Base-by-base conservation (phyloP, 2,329 filamentous ascomycete species). In the Cyphellophora europaea region DNA sequence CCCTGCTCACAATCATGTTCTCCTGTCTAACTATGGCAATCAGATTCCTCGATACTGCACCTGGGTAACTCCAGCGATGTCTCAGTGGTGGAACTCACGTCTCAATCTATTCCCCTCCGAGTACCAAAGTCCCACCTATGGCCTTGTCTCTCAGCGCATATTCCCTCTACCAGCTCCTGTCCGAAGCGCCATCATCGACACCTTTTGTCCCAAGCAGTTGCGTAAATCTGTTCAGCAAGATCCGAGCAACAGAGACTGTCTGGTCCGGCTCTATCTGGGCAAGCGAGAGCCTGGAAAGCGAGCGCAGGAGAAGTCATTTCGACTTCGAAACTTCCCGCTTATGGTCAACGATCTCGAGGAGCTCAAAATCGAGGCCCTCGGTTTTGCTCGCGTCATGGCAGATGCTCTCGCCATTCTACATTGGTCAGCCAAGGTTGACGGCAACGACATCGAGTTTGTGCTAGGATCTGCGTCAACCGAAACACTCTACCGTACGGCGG, bases 361-460 rank as follows among this genome's bases (percentile, higher is more conserved):
- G 0, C 47, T 74, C 0, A 49, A 44, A 0, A 49, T 73, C 0
- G 41, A 52, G 0, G 46, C 52, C 1, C 1, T 33, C 1, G 14
- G 33, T 1, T 72, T 69, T 40, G 63, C 66, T 0, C 35, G 35
- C 2, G 51, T 53, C 0, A 71, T 76, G 60, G 72, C 65, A 0
- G 58, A 68, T 3, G 56, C 63, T 0, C 56, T 76, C 0, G 69
- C 71, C 0, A 53, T 66, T 3, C 52, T 75, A 33, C 63, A 71
- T 40, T 77, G 68, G 70, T 30, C 44, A 2, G 62, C 56, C 0
- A 41, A 52, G 8, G 47, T 72, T 0, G 69, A 76, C 41, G 71
- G 61, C 1, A 66, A 66, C 21, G 71, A 73, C 30, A 58, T 77
- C 2, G 69, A 77, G 32, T 75, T 74, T 43, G 71, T 76, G 1